phyloP scores from a whole-genome alignment of 208 protist species.

The Trypanosoma avium region DNA sequence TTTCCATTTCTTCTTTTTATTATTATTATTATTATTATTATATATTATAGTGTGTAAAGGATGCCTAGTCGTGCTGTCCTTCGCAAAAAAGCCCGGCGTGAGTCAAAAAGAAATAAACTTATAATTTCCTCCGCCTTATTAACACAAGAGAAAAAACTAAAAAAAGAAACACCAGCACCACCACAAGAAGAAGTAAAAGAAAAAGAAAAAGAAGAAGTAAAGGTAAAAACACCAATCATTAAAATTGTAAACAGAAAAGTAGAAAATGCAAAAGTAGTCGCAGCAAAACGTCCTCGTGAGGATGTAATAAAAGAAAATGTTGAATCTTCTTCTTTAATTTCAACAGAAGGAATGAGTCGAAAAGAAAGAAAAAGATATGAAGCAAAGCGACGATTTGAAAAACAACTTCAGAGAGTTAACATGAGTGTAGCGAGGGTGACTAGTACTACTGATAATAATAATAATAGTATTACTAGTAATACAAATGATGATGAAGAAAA shows the following conservation, averaged over 20 bases:
- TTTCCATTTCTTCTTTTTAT: background rate
- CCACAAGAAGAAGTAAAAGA: background rate
- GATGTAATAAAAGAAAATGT: too few relatives aligned
- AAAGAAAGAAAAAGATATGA: constrained; percentile 64
- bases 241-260: background rate
- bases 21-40: background rate
- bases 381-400: constrained; percentile 54
- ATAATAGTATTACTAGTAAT: background rate
- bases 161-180: background rate
- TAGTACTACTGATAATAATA: constrained; percentile 7
- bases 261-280: background rate
- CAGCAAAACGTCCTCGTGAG: constrained; percentile 1
- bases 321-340: constrained; percentile 3
- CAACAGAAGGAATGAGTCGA: constrained; percentile 38
- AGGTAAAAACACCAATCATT: background rate
- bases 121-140: constrained; percentile 1
- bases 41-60: background rate
- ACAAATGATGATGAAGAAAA: background rate
- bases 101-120: constrained; percentile 58
- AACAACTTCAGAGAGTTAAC: constrained; percentile 51
- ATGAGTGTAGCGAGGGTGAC: background rate
- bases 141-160: too few relatives aligned
- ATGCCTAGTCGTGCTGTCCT: constrained; percentile 86
- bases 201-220: background rate
- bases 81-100: constrained; percentile 77